Evolutionary conservation across 2,329 filamentous ascomycete species (phyloP), one percentile per base, ranked within the genome.

Genomic region (Pseudogymnoascus destructans): DNA sequence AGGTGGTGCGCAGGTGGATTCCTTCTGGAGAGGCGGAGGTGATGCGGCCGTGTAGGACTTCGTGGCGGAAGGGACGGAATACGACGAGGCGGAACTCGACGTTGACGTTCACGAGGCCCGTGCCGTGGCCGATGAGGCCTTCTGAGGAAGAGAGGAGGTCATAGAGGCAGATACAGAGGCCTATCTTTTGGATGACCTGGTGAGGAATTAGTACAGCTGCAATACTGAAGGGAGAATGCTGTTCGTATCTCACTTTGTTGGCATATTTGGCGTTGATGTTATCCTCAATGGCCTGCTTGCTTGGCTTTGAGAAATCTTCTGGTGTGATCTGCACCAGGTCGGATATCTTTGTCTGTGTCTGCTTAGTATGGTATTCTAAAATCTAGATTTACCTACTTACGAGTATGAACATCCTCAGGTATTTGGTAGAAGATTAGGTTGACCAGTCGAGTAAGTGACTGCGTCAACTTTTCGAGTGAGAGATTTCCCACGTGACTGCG

Each of bases 251-350:
- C 57, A 89, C 86, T 73, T 92, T 93, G 74, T 98, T 96, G 60
- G 92, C 84, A 72, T 96, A 98, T 73, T 98, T 98, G 63, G 84
- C 79, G 70, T 98, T 97, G 74, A 98, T 93, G 67, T 93, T 93
- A 74, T 98, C 91, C 73, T 96, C 90, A 63, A 98, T 89, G 1
- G 90, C 89, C 62, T 90, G 80, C 30, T 82, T 80, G 68, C 88
- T 95, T 61, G 82, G 78, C 72, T 93, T 93, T 61, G 84, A 80
- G 69, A 97, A 95, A 69, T 96, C 88, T 67, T 89, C 81, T 1
- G 93, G 93, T 30, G 82, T 79, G 73, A 98, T 95, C 73, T 95
- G 89, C 64, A 98, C 89, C 65, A 98, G 79, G 75, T 98, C 93
- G 65, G 90, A 86, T 66, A 98, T 84, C 64, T 93, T 95, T 42